Evolutionary conservation across 306 rosid genomes (phyloP), one percentile per base, ranked within the genome.

Genomic region (Sophora flavescens): DNA sequence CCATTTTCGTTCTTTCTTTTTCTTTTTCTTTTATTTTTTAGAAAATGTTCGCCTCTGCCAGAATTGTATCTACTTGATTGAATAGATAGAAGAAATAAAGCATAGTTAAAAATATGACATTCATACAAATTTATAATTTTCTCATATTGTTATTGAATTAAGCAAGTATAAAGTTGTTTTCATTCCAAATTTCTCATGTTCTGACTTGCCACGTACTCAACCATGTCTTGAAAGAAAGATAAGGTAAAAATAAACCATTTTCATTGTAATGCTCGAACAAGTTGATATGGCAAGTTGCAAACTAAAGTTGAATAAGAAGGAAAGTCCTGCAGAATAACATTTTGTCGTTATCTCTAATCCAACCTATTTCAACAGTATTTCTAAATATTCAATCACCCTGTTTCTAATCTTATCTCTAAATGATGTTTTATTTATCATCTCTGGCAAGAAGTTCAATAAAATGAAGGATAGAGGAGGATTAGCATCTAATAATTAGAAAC

Each of bases 401-500:
- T 67, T 66, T 42, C 45, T 26, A 15, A 14, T 57, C 44, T 26
- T 60, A 52, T 76, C 52, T 61, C 59, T 47, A 39, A 76, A 65
- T 52, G 16, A 42, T 14, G 14, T 63, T 63, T 48, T 73, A 16
- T 74, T 50, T 67, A 17, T 58, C 53, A 15, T 39, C 41, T 74
- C 0, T 4, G 33, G 5, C 18, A 13, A 51, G 26, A 13, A 38
- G 44, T 30, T 30, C 14, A 6, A 73, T 10, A 44, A 58, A 75
- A 62, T 13, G 39, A 35, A 33, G 39, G 11, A 75, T 50, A 35
- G 16, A 76, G 16, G 42, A 71, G 33, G 18, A 15, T 51, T 32
- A 17, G 60, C 64, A 78, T 65, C 39, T 28, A 68, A 54, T 52
- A 63, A 52, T 52, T 16, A 54, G 32, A 61, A 75, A 68, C 71